Percentiles rank a stretch among this genome's conserved stretches.
phyloP scores from a whole-genome alignment of 2,329 filamentous ascomycete genomes.

The Daldinia eschscholtzii region DNA sequence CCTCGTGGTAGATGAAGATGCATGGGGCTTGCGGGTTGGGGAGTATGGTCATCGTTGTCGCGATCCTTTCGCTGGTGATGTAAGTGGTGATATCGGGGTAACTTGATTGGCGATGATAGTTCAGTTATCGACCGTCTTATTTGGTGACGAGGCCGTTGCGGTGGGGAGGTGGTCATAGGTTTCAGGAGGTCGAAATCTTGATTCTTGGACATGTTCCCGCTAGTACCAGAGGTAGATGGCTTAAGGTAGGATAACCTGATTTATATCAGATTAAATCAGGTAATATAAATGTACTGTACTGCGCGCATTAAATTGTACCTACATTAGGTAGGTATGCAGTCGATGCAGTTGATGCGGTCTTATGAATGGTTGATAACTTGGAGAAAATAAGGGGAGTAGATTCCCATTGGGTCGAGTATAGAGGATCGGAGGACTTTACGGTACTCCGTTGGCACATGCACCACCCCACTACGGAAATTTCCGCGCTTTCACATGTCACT shows the following conservation, averaged over 20 bases:
- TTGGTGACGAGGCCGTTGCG: slow-evolving; percentile 62
- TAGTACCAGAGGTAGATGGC: slow-evolving; percentile 24
- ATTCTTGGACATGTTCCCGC: slow-evolving; percentile 52
- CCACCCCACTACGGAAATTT: slow-evolving; percentile 39
- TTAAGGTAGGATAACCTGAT: slow-evolving; percentile 28
- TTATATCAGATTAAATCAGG: slow-evolving; percentile 21
- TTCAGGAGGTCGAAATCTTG: slow-evolving; percentile 50
- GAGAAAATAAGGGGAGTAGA: slow-evolving; percentile 15
- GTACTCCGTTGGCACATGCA: slow-evolving; percentile 7
- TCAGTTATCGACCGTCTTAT: slow-evolving; percentile 69
- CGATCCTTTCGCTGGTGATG: slow-evolving; percentile 55
- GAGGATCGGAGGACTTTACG: slow-evolving; percentile 11
- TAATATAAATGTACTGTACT: slow-evolving; percentile 15
- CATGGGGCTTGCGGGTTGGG: slow-evolving; percentile 49
- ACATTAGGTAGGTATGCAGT: slow-evolving; percentile 14
- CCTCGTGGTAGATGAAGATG: slow-evolving; percentile 51
- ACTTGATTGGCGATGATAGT: slow-evolving; percentile 60
- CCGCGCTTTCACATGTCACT: slow-evolving; percentile 44
- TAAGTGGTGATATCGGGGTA: slow-evolving; percentile 54
- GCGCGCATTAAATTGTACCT: slow-evolving; percentile 24
- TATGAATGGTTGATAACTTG: slow-evolving; percentile 11
- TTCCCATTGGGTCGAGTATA: slow-evolving; percentile 32
- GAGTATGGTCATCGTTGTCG: slow-evolving; percentile 52
- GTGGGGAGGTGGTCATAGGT: slow-evolving; percentile 52
- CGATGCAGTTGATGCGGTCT: background rate